These are phyloP conservation scores for Phytophthora fragariaefolia DNA, from an alignment of 352 stramenopile species.

Conservation along the genomic window DNA sequence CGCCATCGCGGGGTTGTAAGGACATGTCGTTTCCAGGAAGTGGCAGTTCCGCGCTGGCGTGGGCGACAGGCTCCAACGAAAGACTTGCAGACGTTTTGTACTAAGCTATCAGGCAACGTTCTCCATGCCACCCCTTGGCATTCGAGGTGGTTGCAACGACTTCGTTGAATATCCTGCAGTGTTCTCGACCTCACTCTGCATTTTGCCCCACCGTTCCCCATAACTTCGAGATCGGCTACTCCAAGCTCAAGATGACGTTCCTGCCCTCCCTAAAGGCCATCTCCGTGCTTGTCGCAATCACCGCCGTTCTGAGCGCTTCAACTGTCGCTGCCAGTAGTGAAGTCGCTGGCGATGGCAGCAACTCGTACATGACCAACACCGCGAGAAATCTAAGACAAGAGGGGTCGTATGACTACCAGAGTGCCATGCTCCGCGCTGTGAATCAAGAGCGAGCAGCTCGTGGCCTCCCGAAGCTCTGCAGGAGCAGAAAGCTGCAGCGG, in stretches of 20 bases:
- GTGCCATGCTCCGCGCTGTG: conserved; percentile 49
- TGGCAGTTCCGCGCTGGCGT: conserved; percentile 8
- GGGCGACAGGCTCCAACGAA: conserved; percentile 2
- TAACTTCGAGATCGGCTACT: background rate
- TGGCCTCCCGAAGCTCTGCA: conserved; percentile 45
- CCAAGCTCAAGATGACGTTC: conserved; percentile 24
- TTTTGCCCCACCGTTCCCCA: conserved; percentile 12
- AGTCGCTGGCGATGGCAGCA: background rate
- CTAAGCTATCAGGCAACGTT: conserved; percentile 9
- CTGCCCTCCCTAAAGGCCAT: conserved; percentile 10
- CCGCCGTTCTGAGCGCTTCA: conserved; percentile 3
- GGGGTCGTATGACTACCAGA: conserved; percentile 24
- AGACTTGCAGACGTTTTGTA: conserved; percentile 1
- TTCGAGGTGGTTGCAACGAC: conserved; percentile 16
- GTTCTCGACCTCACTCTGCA: conserved; percentile 22
- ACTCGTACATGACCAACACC: too few relatives aligned
- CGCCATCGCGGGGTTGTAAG: conserved; percentile 1
- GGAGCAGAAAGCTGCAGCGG: conserved; percentile 44
- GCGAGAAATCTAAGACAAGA: conserved; percentile 16
- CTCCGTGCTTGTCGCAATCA: conserved; percentile 13
- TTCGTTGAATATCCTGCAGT: background rate
- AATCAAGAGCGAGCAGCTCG: conserved; percentile 51
- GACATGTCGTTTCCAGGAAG: background rate
- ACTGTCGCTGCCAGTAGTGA: conserved; percentile 10
- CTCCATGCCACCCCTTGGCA: conserved; percentile 1